Evolutionary conservation across 768 basidiomycete species (phyloP), one percentile per base, ranked within the genome.

Genomic region (Pleurotus djamor): DNA sequence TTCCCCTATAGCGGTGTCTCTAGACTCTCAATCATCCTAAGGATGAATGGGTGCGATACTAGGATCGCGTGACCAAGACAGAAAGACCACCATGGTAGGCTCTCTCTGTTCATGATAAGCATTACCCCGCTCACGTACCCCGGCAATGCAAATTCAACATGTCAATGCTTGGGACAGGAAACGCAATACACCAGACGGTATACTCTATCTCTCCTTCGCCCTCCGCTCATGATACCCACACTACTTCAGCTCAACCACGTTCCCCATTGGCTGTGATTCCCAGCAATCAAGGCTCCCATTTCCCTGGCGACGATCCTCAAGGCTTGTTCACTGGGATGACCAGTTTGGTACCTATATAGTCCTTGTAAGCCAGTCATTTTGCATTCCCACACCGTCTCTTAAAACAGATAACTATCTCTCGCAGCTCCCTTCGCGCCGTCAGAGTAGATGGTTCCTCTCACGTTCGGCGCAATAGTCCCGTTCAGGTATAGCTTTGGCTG

Each of bases 381-480:
- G 14, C 83, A 69, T 7, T 7, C 9, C 13, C 1, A 17, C 21
- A 28, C 1, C 21, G 21, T 28, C 21, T 28, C 81, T 52, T 63
- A 85, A 85, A 85, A 88, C 47, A 86, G 67, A 72, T 78, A 87
- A 65, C 86, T 87, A 62, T 87, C 86, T 14, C 71, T 65, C 12
- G 72, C 84, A 0, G 76, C 68, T 0, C 82, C 83, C 13, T 72
- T 67, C 1, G 72, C 75, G 49, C 68, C 62, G 1, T 74, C 74
- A 63, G 76, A 79, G 28, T 65, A 45, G 35, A 69, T 61, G 10
- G 66, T 72, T 0, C 80, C 79, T 0, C 76, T 79, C 41, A 76
- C 73, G 61, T 83, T 81, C 52, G 76, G 63, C 17, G 81, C 78
- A 3, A 72, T 78, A 0, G 81, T 83, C 14, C 81, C 82, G 60